Percentiles rank a stretch among this genome's conserved stretches.
Evolutionary conservation across 768 basidiomycete species (phyloP).

Genomic region (Lactarius deliciosus): DNA sequence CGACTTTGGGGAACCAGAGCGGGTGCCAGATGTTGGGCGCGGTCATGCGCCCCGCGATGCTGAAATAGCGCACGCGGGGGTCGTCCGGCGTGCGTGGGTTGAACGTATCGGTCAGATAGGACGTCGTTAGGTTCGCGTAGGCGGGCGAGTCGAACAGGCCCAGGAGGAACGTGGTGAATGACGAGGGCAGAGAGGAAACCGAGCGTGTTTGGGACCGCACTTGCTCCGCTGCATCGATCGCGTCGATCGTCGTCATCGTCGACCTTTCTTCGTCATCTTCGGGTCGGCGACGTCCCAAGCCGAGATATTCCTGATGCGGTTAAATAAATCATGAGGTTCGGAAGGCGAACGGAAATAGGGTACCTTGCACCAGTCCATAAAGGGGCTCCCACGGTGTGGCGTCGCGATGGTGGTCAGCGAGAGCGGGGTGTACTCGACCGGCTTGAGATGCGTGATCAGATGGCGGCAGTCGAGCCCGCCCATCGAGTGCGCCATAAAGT

Average conservation of each 20-base stretch:
- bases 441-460: conserved; percentile 82
- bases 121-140: conserved; percentile 88
- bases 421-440: conserved; percentile 78
- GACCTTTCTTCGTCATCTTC: background rate
- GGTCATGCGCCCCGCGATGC: conserved; percentile 76
- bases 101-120: conserved; percentile 76
- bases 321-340: background rate
- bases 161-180: conserved; percentile 84
- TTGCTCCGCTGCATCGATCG: background rate
- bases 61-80: conserved; percentile 86
- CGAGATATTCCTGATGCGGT: conserved; percentile 73
- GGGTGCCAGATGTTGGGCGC: conserved; percentile 83
- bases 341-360: conserved; percentile 34
- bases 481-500: conserved; percentile 97
- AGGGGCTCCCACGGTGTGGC: conserved; percentile 94
- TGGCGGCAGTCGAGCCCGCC: conserved; percentile 95
- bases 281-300: conserved; percentile 55
- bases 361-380: conserved; percentile 99
- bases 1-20: conserved; percentile 94
- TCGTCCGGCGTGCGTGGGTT: conserved; percentile 81
- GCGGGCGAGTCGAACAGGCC: conserved; percentile 94
- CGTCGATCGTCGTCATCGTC: background rate
- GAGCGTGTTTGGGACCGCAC: conserved; percentile 39
- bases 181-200: conserved; percentile 68
- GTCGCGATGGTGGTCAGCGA: conserved; percentile 89